phyloP scores from a whole-genome alignment of 164 flowering plant genomes.

The Santalum album region DNA sequence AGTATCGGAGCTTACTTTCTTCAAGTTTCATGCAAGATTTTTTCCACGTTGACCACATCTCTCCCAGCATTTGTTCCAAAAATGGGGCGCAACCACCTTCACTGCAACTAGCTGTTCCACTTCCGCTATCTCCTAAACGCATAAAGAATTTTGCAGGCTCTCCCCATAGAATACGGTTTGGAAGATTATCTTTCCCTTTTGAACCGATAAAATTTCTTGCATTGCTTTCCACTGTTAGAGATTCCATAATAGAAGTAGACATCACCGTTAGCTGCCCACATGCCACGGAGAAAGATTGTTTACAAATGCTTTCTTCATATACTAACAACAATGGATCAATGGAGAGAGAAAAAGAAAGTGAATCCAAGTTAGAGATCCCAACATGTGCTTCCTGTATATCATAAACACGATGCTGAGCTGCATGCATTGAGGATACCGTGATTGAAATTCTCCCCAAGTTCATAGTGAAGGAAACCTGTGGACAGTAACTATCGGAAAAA shows the following conservation, averaged over 20 bases:
- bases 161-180: conserved; percentile 34
- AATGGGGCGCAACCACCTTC: conserved; percentile 13
- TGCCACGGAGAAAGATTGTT: conserved; percentile 33
- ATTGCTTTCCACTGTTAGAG: conserved; percentile 11
- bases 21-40: conserved; percentile 20
- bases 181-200: conserved; percentile 13
- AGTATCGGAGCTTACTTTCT: conserved; percentile 19
- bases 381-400: conserved; percentile 16
- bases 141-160: conserved; percentile 43
- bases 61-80: conserved; percentile 34
- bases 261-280: conserved; percentile 48
- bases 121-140: conserved; percentile 12
- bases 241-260: conserved; percentile 19
- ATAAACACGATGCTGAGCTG: conserved; percentile 14
- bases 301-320: conserved; percentile 25
- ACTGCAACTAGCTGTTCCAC: conserved; percentile 9
- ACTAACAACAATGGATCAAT: conserved; percentile 32
- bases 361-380: conserved; percentile 21
- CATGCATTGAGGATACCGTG: conserved; percentile 27
- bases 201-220: conserved; percentile 6
- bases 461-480: conserved; percentile 23
- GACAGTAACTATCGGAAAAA: conserved; percentile 19
- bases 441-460: conserved; percentile 37
- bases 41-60: conserved; percentile 52
- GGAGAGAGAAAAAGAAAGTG: conserved; percentile 31